Conservation (phyloP, 1,284 basidiomycete genomes). For the Anthracocystis walkeri region DNA sequence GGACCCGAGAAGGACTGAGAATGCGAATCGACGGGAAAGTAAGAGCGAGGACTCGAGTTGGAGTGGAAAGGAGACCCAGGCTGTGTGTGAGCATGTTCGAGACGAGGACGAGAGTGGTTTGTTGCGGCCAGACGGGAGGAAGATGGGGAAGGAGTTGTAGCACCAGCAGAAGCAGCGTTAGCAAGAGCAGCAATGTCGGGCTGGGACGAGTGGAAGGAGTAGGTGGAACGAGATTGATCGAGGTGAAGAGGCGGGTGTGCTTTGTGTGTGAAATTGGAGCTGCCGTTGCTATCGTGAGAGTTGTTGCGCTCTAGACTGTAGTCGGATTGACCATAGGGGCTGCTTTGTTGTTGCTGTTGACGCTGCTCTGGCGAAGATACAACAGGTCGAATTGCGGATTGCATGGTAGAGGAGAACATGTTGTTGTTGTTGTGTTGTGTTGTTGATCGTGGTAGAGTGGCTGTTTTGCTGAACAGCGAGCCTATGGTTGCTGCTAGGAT, state of each 20-base stretch:
- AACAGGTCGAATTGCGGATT: constrained; percentile 16
- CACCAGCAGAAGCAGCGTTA: no score
- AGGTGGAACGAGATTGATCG: constrained; percentile 16
- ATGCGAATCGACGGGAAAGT: constrained; percentile 10
- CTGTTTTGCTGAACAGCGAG: neutral
- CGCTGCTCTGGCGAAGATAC: constrained; percentile 26
- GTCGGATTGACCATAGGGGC: constrained; percentile 12
- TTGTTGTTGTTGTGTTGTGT: neutral
- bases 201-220: constrained; percentile 32
- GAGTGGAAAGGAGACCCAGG: constrained; percentile 20
- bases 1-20: constrained; percentile 15
- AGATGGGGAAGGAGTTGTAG: constrained; percentile 20
- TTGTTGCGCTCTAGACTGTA: constrained; percentile 26
- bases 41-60: constrained; percentile 8
- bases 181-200: constrained; percentile 18
- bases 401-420: constrained; percentile 27
- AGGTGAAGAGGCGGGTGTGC: constrained; percentile 10
- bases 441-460: no score
- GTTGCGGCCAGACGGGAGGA: constrained; percentile 16
- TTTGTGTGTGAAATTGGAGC: constrained; percentile 44
- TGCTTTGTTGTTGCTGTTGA: constrained; percentile 9
- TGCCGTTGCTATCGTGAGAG: constrained; percentile 44
- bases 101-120: constrained; percentile 31
- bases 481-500: constrained; percentile 16
- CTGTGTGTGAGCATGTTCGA: constrained; percentile 30